These are phyloP conservation scores for Choiromyces venosus DNA, from an alignment of 495 filamentous ascomycete species.

Conservation along the genomic window DNA sequence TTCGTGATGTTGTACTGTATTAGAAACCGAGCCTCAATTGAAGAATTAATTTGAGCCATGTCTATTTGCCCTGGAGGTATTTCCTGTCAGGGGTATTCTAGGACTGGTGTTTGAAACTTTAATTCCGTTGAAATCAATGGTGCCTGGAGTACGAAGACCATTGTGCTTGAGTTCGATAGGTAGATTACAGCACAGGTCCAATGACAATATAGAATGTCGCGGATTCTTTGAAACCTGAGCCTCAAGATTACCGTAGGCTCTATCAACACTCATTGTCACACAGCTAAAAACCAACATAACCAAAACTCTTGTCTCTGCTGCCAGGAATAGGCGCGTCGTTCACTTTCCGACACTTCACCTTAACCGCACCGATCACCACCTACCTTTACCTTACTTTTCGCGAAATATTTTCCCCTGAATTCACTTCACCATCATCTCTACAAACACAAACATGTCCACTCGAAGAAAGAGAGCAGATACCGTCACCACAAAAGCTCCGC, in stretches of 20 bases:
- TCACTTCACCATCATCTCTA: neutral
- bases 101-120: neutral
- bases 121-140: neutral
- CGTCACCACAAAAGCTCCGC: constrained; percentile 3
- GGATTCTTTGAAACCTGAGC: neutral
- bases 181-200: neutral
- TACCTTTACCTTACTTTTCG: neutral
- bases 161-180: neutral
- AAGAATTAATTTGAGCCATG: neutral
- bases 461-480: constrained; percentile 12
- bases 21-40: neutral
- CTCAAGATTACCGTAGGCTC: neutral
- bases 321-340: neutral
- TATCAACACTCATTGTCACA: neutral
- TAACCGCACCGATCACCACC: neutral
- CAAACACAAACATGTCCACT: neutral
- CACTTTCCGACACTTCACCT: neutral
- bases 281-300: neutral
- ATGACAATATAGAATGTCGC: neutral
- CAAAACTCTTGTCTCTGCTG: neutral
- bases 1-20: neutral
- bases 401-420: neutral
- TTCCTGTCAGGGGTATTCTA: neutral
- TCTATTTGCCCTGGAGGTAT: neutral
- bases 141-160: neutral